Evolutionary conservation across 2,329 filamentous ascomycete species (phyloP), one percentile per base, ranked within the genome.

Genomic region (Tolypocladium album): DNA sequence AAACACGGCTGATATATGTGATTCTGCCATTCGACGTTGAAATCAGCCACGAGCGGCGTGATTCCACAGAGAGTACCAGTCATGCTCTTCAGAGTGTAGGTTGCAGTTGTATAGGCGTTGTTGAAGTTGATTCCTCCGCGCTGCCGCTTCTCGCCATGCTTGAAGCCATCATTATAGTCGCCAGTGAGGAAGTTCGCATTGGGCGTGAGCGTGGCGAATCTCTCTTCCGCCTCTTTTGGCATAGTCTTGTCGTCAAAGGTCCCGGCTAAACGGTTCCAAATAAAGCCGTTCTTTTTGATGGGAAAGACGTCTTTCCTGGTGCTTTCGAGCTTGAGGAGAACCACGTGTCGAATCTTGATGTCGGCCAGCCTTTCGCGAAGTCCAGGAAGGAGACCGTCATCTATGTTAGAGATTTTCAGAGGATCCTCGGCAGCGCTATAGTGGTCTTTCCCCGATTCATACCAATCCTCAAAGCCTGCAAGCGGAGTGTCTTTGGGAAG

Each of bases 1-100:
- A 79, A 61, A 50, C 77, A 79, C 0, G 77, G 77, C 56, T 79
- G 76, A 62, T 79, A 79, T 17, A 78, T 67, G 58, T 78, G 74
- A 22, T 76, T 67, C 13, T 69, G 63, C 57, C 72, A 73, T 60
- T 79, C 77, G 17, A 71, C 67, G 58, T 79, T 78, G 58, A 76
- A 75, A 55, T 79, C 76, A 2, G 70, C 73, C 1, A 76, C 71
- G 12, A 79, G 62, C 0, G 76, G 76, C 0, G 68, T 71, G 15
- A 78, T 65, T 4, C 77, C 76, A 50, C 77, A 79, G 3, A 78
- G 60, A 3, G 74, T 75, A 4, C 72, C 76, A 0, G 70, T 67
- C 39, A 78, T 55, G 60, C 75, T 77, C 65, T 79, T 79, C 55
- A 78, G 67, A 0, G 77, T 78, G 40, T 77, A 78, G 0, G 76